phyloP scores from a whole-genome alignment of 495 filamentous ascomycete genomes.

The Penicillium verhagenii region DNA sequence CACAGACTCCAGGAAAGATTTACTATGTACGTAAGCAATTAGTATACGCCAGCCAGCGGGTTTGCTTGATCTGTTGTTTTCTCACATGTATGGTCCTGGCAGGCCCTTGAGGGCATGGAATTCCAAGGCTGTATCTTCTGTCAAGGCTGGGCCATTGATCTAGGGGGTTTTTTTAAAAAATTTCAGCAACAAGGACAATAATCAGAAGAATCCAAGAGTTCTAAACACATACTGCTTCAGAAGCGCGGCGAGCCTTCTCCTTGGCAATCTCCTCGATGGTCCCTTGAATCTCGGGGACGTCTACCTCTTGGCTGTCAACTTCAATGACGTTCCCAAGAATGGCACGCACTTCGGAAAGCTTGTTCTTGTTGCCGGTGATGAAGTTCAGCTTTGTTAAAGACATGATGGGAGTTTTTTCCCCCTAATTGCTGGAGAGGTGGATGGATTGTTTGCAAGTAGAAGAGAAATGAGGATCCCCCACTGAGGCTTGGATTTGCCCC shows the following conservation, averaged over 20 bases:
- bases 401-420: slow-evolving; percentile 16
- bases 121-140: slow-evolving; percentile 93
- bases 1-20: slow-evolving; percentile 84
- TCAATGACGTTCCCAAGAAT: slow-evolving; percentile 76
- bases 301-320: slow-evolving; percentile 69
- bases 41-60: not conserved
- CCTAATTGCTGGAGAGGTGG: not conserved
- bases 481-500: not conserved
- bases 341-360: slow-evolving; percentile 80
- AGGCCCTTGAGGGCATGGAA: slow-evolving; percentile 86
- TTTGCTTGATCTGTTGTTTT: not conserved
- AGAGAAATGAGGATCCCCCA: not conserved
- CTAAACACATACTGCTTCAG: slow-evolving; percentile 34
- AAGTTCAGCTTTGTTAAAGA: slow-evolving; percentile 66
- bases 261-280: slow-evolving; percentile 84
- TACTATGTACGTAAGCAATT: slow-evolving; percentile 55
- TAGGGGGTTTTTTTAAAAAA: slow-evolving; percentile 26
- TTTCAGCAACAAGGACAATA: no score
- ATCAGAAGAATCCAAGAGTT: not conserved
- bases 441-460: not conserved
- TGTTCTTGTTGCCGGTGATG: slow-evolving; percentile 95
- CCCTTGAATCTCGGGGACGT: slow-evolving; percentile 88
- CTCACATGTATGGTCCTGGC: slow-evolving; percentile 96
- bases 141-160: slow-evolving; percentile 84
- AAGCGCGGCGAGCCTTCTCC: slow-evolving; percentile 81